Evolutionary conservation across 2,329 filamentous ascomycete species (phyloP), one percentile per base, ranked within the genome.

Genomic region (Penicillium sp.): DNA sequence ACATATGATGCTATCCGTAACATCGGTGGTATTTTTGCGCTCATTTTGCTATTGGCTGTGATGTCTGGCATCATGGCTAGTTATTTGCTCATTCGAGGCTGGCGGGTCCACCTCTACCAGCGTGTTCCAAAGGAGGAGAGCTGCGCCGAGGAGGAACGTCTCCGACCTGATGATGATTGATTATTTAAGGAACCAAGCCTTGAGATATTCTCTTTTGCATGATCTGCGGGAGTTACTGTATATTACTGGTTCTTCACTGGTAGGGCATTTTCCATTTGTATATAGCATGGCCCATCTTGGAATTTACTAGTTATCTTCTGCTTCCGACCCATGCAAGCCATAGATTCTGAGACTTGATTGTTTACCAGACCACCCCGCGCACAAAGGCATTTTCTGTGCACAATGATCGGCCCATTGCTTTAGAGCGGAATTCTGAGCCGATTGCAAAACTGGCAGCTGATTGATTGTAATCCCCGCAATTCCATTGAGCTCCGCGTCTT

Each of bases 21-120:
- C 22, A 57, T 63, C 16, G 50, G 60, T 5, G 57, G 55, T 31
- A n/a, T 57, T n/a, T 57, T 63, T 35, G 53, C 55, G 7, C 50
- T 63, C 13, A 33, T 60, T 27, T 27, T 62, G 27, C 54, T 63
- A 20, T 22, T 63, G 18, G 54, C 50, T 28, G 20, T 58, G 30
- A 57, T 62, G 46, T 33, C 24, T 18, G 51, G 43, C 38, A 51
- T 60, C 27, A 52, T 62, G 44, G 55, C 51, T 4, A 46, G 43
- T 25, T 62, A 53, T 33, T 7, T 63, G 50, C 39, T 63, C 18
- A 53, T 60, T 49, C 57, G 59, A 31, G 60, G 60, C 52, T 63
- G 60, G 60, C 59, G 60, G 38, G 46, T 63, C 54, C 59, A 51
- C n/a, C 44, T 62, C 5, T 63, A 63, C 44, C 55, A 63, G 39